Base-by-base conservation (phyloP, 441 rosid genomes). In the Melastoma candidum region DNA sequence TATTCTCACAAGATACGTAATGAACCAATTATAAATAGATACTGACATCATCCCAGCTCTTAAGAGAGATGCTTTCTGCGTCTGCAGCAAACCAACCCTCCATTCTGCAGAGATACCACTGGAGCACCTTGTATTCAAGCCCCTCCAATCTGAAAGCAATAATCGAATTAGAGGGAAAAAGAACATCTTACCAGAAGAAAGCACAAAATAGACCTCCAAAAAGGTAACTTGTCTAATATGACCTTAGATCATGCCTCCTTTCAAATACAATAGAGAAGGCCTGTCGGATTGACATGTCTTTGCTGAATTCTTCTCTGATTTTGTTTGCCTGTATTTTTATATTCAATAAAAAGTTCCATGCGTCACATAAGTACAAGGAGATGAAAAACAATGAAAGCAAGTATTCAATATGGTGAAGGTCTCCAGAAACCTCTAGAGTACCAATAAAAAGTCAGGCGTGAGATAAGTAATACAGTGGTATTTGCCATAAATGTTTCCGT, bases 31-130 rank as follows among this genome's bases (percentile, higher is more conserved):
- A 36, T 9, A 36, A 36, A 36, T 36, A 36, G 7, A 36, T 4
- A 44, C 81, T 78, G 73, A 68, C 96, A 87, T 84, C 90, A 79
- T 87, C 96, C 96, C 96, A 87, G 59, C 73, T 70, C 75, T 81
- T 84, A 32, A 87, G 74, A 4, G 96, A 87, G 58, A 87, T 87
- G 79, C 79, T 69, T 70, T 87, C 90, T 0, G 93, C 90, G 72
- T 87, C 96, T 49, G 81, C 86, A 12, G 96, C 88, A 77, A 87
- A 87, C 96, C 96, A 87, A 13, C 94, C 94, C 71, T 87, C 96
- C 96, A 87, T 82, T 70, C 96, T 71, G 71, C 96, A 84, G 49
- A 87, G 74, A 65, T 78, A 87, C 96, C 96, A 84, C 57, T 84
- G 94, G 71, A 87, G 56, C 59, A 87, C 96, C 71, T 87, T 86